These are phyloP conservation scores for Hygrophila difformis DNA, from an alignment of 257 asterid genomes.

Conservation along the genomic window DNA sequence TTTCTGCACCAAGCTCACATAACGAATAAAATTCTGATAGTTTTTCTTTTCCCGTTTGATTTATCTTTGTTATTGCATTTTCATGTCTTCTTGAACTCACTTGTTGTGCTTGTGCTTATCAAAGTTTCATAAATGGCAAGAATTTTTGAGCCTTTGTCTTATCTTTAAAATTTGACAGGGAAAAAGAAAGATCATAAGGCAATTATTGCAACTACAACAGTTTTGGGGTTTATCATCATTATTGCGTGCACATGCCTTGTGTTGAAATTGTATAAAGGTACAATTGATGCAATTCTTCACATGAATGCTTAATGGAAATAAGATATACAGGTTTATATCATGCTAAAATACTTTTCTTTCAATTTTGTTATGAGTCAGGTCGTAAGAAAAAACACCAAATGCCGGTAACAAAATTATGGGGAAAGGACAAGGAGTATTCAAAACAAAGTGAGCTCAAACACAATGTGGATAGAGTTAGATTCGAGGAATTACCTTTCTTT, in stretches of 20 bases:
- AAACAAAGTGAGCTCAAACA: too few species aligned
- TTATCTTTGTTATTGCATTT: neutral
- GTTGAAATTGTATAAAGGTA: slow-evolving; percentile 13
- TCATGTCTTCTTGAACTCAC: neutral
- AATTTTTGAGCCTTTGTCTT: neutral
- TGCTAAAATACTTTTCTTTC: slow-evolving; percentile 1
- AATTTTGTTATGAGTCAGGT: slow-evolving; percentile 20
- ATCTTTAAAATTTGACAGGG: neutral
- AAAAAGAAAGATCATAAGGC: neutral
- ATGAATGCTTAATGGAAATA: neutral
- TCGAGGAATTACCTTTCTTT: neutral
- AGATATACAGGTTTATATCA: neutral
- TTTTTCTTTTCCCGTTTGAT: neutral
- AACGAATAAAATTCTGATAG: too few species aligned
- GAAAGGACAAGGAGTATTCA: too few species aligned
- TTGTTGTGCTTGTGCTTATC: too few species aligned
- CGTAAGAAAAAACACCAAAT: slow-evolving; percentile 3
- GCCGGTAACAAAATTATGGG: too few species aligned
- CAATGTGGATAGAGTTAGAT: neutral
- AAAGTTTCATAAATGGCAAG: neutral
- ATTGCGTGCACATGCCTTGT: slow-evolving; percentile 1
- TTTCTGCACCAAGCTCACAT: too few species aligned
- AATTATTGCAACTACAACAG: slow-evolving; percentile 3
- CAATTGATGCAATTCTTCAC: neutral
- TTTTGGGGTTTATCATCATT: slow-evolving; percentile 1